Conservation (phyloP, 768 basidiomycete species). For the Tulasnella sp. region DNA sequence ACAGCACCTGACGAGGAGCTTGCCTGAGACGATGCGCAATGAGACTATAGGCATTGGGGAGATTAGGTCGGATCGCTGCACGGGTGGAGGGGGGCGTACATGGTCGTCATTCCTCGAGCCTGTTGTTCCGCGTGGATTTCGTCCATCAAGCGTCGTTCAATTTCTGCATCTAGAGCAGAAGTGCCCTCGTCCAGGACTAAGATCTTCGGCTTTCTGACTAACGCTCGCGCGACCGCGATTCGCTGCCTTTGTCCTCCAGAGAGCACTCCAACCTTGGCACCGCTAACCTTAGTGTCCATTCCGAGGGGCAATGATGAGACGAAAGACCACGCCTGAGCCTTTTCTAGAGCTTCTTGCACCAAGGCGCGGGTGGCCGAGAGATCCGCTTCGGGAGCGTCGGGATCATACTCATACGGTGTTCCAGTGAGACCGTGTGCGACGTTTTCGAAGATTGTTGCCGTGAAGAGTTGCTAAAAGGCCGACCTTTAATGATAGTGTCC, state of each 20-base stretch:
- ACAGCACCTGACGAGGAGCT: background rate
- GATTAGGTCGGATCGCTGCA: background rate
- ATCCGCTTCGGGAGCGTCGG: conserved; percentile 27
- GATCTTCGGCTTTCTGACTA: conserved; percentile 28
- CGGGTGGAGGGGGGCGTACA: conserved; percentile 17
- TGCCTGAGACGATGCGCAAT: conserved; percentile 1
- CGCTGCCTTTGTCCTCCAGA: conserved; percentile 38
- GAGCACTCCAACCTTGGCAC: conserved; percentile 36
- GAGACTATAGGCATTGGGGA: background rate
- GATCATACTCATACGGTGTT: conserved; percentile 35
- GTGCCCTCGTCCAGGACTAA: conserved; percentile 32
- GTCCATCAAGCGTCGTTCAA: conserved; percentile 28
- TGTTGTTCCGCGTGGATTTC: conserved; percentile 29
- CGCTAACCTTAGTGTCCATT: conserved; percentile 35
- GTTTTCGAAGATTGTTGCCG: conserved; percentile 38
- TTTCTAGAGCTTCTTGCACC: conserved; percentile 33
- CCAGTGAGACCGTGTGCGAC: conserved; percentile 39
- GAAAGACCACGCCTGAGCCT: conserved; percentile 39
- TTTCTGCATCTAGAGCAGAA: conserved; percentile 28
- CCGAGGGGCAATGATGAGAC: conserved; percentile 37
- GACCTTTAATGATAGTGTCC: background rate
- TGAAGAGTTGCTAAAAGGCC: conserved; percentile 32
- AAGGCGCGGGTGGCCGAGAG: conserved; percentile 19
- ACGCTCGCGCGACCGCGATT: conserved; percentile 32
- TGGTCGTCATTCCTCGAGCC: conserved; percentile 29